These are phyloP conservation scores for Camptophora hylomeconis DNA, from an alignment of 2,329 filamentous ascomycete genomes.

Conservation along the genomic window DNA sequence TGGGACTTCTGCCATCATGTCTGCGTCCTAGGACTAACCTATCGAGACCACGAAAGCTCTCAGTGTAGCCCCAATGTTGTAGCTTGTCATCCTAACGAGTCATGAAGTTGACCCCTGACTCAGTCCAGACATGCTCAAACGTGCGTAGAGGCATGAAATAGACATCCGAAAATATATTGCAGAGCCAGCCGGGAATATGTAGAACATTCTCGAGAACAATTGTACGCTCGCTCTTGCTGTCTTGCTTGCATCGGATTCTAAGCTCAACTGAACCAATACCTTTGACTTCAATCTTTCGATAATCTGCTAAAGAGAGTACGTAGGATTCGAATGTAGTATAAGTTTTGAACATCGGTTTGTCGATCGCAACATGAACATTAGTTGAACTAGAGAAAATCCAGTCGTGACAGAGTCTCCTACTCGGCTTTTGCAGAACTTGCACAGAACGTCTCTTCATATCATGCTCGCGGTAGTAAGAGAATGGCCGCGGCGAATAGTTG, in stretches of 20 bases:
- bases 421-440: too few relatives aligned
- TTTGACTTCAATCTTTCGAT: slow-evolving; percentile 16
- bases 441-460: too few relatives aligned
- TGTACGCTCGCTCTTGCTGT: slow-evolving; percentile 15
- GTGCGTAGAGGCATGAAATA: slow-evolving; percentile 8
- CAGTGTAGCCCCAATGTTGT: slow-evolving; percentile 17
- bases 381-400: slow-evolving; percentile 18
- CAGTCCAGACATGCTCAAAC: slow-evolving; percentile 16
- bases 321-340: slow-evolving; percentile 20
- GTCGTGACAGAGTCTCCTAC: slow-evolving; percentile 15
- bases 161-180: slow-evolving; percentile 19
- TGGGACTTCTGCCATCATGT: slow-evolving; percentile 14
- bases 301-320: slow-evolving; percentile 15
- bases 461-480: too few relatives aligned
- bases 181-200: slow-evolving; percentile 23
- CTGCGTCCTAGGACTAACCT: slow-evolving; percentile 12
- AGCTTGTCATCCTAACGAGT: slow-evolving; percentile 8
- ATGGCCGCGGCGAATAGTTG: too few relatives aligned
- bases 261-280: slow-evolving; percentile 24
- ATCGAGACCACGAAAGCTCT: slow-evolving; percentile 17
- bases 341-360: slow-evolving; percentile 20
- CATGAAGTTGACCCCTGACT: slow-evolving; percentile 15
- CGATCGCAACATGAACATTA: slow-evolving; percentile 23
- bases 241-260: slow-evolving; percentile 15
- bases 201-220: slow-evolving; percentile 22